phyloP scores from a whole-genome alignment of 1,284 basidiomycete genomes.

The Rhodotorula sp. region DNA sequence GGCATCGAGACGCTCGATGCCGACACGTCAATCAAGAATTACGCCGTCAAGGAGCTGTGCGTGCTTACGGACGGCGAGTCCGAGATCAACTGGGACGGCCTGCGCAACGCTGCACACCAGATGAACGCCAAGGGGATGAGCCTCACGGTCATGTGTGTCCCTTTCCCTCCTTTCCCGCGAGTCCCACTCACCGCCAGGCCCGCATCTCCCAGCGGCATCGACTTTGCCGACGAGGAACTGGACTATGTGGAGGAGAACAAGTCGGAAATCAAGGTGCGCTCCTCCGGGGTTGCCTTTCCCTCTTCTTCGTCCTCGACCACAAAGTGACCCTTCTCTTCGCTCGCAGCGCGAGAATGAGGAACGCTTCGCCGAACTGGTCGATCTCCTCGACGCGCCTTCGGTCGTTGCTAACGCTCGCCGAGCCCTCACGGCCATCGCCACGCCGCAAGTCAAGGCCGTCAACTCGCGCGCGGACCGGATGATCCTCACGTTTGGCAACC shows the following conservation, averaged over 20 bases:
- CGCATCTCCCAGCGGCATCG: conserved; percentile 60
- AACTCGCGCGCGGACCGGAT: conserved; percentile 68
- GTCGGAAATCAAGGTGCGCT: conserved; percentile 64
- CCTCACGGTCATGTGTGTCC: conserved; percentile 45
- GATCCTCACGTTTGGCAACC: conserved; percentile 73
- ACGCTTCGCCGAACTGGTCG: conserved; percentile 67
- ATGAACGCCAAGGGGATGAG: conserved; percentile 42
- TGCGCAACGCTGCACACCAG: conserved; percentile 33
- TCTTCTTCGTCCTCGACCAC: conserved; percentile 32
- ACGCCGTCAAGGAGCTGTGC: conserved; percentile 46
- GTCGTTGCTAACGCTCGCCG: conserved; percentile 70
- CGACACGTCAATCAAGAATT: conserved; percentile 36
- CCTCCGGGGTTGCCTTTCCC: neutral
- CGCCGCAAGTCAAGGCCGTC: conserved; percentile 67
- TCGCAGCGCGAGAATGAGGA: conserved; percentile 70
- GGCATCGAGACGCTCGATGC: conserved; percentile 42
- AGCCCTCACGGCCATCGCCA: conserved; percentile 67
- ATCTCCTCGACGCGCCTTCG: conserved; percentile 52
- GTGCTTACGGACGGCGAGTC: conserved; percentile 50
- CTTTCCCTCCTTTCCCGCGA: too few species aligned
- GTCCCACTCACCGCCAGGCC: neutral
- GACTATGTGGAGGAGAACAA: conserved; percentile 69
- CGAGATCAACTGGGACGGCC: conserved; percentile 40
- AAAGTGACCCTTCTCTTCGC: conserved; percentile 22
- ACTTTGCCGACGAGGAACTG: conserved; percentile 76